A percentile compares a stretch with the other conserved stretches of the same genome.
phyloP scores from a whole-genome alignment of 2,329 filamentous ascomycete genomes.

The Xylariaceae sp. region DNA sequence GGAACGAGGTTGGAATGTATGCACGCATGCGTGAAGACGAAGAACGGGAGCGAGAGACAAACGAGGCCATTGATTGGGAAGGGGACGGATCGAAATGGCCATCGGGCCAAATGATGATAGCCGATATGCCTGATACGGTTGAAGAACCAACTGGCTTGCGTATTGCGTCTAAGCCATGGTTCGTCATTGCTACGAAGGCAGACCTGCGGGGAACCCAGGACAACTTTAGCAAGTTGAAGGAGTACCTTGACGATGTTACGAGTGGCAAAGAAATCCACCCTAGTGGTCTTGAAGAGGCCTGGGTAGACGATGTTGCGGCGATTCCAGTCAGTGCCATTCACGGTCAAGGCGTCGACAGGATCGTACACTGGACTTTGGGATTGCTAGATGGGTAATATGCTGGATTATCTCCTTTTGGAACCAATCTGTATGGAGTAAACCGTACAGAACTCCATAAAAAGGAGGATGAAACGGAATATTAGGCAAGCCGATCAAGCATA shows the following conservation, averaged over 20 bases:
- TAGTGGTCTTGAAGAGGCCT: constrained; percentile 54
- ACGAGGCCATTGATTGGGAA: constrained; percentile 52
- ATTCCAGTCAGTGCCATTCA: constrained; percentile 88
- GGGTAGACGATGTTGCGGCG: constrained; percentile 59
- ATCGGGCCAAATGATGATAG: constrained; percentile 28
- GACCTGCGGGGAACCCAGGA: constrained; percentile 73
- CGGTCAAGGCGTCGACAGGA: constrained; percentile 72
- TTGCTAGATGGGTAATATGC: constrained; percentile 48
- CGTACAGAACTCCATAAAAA: not conserved
- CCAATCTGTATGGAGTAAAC: not conserved
- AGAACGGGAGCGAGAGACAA: constrained; percentile 59
- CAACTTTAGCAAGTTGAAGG: constrained; percentile 65
- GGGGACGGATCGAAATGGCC: constrained; percentile 42
- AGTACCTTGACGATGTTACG: constrained; percentile 64
- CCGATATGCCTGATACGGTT: constrained; percentile 20
- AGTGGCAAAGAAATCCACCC: constrained; percentile 64
- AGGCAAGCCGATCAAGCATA: not conserved
- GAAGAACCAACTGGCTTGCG: constrained; percentile 45
- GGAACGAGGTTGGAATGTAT: constrained; percentile 87
- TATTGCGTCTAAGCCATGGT: constrained; percentile 94
- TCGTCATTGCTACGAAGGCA: constrained; percentile 89
- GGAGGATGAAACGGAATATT: not conserved
- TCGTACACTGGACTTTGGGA: constrained; percentile 67
- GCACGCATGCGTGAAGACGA: constrained; percentile 70
- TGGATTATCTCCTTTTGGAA: too few species aligned